Evolutionary conservation across 2,329 filamentous ascomycete species (phyloP).

Genomic region (Dactylellina haptotyla): DNA sequence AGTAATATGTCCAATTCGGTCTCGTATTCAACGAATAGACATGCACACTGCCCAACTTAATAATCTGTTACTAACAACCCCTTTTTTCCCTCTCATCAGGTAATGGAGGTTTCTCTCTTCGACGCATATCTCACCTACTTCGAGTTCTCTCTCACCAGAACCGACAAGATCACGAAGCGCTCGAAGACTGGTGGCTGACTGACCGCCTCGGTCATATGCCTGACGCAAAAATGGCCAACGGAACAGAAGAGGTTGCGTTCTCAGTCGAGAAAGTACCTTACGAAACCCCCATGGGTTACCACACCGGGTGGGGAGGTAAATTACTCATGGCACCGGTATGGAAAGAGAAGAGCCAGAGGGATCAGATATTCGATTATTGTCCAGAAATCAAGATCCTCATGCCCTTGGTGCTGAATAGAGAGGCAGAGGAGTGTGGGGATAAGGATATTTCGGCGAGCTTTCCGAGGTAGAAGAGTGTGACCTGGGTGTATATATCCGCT

Average conservation of each 20-base stretch:
- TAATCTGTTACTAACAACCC: no score
- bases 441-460: conserved; percentile 25
- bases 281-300: conserved; percentile 69
- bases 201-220: conserved; percentile 67
- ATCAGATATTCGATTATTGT: conserved; percentile 69
- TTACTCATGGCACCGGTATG: conserved; percentile 65
- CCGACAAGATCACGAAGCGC: conserved; percentile 65
- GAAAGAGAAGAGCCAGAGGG: conserved; percentile 64
- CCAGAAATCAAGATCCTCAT: conserved; percentile 70
- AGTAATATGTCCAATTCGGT: neutral
- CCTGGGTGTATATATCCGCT: neutral
- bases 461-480: neutral
- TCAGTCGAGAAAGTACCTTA: conserved; percentile 66
- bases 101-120: conserved; percentile 68
- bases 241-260: conserved; percentile 65
- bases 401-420: conserved; percentile 66
- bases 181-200: conserved; percentile 66
- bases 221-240: conserved; percentile 66
- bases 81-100: conserved; percentile 61
- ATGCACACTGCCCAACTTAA: neutral
- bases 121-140: conserved; percentile 67
- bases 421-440: conserved; percentile 17
- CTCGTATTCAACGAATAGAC: neutral
- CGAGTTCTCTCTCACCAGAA: conserved; percentile 66
- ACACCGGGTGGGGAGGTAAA: conserved; percentile 66